Base-by-base conservation (phyloP, 1,139 yeast species). In the Sugiyamaella castrensis region DNA sequence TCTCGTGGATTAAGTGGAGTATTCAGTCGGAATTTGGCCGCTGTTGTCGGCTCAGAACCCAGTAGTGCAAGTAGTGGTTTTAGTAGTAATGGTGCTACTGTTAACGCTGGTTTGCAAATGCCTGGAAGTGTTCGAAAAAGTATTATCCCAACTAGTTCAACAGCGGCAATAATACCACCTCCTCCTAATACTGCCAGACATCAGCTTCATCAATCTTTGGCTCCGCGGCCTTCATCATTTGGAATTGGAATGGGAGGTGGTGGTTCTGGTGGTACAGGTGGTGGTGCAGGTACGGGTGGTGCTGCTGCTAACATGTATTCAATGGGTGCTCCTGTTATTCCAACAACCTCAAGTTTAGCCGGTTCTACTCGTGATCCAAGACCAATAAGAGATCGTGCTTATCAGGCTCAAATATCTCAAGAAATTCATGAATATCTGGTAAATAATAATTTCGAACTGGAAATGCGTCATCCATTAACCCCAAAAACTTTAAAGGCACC, bases 331-430 rank as follows among this genome's bases (percentile, higher is more conserved):
- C 47, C 47, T 9, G 26, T 43, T 31, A 29, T 43, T 32, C 47
- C 47, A 2, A 36, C 47, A 9, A 37, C 38, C 24, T 31, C 50
- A 9, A 36, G 44, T 10, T 27, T 34, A 2, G 31, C 53, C 1
- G 37, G 37, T 19, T 10, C 42, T 28, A 48, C 47, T 7, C 56
- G 61, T 56, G 96, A 88, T 66, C 85, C 86, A 24, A 73, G 97
- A 38, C 96, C 96, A 2, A 66, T 88, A 30, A 73, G 91, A 50
- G 96, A 88, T 63, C 77, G 77, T 54, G 75, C 74, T 54, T 87
- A 80, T 63, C 94, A 86, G 63, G 82, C 81, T 51, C 86, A 81
- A 47, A 76, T 87, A 15, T 51, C 63, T 2, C 61, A 61, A 38
- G 56, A 55, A 19, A 60, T 68, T 16, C 78, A 77, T 59, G 85